Evolutionary conservation across 805 yeast genomes (phyloP), one percentile per base, ranked within the genome.

Genomic region (Lipomyces orientalis): DNA sequence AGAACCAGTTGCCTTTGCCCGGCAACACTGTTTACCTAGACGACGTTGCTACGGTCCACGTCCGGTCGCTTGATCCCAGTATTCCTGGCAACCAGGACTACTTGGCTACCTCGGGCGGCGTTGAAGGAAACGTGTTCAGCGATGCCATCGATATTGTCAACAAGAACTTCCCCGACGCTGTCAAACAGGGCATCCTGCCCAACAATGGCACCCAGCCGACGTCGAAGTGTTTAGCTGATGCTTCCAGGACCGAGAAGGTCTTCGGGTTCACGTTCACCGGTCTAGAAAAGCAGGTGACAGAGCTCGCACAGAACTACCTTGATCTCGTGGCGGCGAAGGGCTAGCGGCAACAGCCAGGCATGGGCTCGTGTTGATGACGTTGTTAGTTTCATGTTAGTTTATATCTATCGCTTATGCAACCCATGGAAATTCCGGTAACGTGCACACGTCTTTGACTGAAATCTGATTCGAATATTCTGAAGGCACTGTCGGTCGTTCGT

Each of bases 11-110:
- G 1, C 58, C 59, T 1, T 12, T 37, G 22, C 46, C 46, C n/a
- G 59, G 59, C 25, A 9, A 3, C 12, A 22, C 59, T n/a, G 59
- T 56, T 34, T 37, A 56, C 29, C 46, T 56, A 5, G 19, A 56
- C 16, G 59, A 56, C 37, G 37, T 33, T 33, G 59, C 59, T 2
- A 33, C 8, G 31, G 16, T 56, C 29, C 59, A 56, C 10, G 49
- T 56, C 46, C 14, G 25, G 4, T 16, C 37, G 16, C 29, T 56
- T 12, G 59, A 56, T 37, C 59, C 59, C 31, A 29, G 29, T 3
- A 37, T 56, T 37, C 39, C 39, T 6, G 59, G 37, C 29, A 56
- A 56, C 29, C 59, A 56, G 49, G 34, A 56, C 59, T 25, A n/a
- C 59, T 10, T 16, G 12, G 39, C 46, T 52, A 56, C 12, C 9